Percentiles rank a stretch among this genome's conserved stretches.
phyloP scores from a whole-genome alignment of 1,284 basidiomycete species.

The Anthracocystis walkeri region DNA sequence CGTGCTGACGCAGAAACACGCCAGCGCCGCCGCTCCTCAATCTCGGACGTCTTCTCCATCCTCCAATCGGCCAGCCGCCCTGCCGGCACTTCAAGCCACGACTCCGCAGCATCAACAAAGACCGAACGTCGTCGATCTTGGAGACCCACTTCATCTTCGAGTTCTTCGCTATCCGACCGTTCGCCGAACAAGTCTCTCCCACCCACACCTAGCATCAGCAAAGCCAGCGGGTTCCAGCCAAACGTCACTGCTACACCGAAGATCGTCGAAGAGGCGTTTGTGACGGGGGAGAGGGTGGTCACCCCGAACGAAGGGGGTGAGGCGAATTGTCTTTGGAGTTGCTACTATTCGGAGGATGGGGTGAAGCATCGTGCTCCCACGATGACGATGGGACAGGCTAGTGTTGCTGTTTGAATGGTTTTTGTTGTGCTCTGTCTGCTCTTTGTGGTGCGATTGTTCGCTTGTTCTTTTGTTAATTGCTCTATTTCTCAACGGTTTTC shows the following conservation, averaged over 20 bases:
- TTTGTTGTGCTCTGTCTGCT: not conserved
- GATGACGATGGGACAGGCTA: not conserved
- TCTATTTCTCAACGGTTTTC: no score
- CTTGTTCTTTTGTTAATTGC: not conserved
- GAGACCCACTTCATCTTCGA: conserved; percentile 19
- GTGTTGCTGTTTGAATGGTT: conserved; percentile 6
- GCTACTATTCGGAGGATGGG: conserved; percentile 40
- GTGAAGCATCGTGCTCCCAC: not conserved
- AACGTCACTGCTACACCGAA: conserved; percentile 30
- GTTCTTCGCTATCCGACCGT: not conserved
- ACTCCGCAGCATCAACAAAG: conserved; percentile 3
- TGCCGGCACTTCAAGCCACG: not conserved
- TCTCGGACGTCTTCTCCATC: conserved; percentile 35
- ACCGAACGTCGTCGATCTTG: conserved; percentile 31
- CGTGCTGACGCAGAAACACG: conserved; percentile 13
- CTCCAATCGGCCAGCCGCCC: conserved; percentile 18
- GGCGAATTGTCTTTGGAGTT: conserved; percentile 34
- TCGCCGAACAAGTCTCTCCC: conserved; percentile 9
- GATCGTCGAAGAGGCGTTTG: conserved; percentile 33
- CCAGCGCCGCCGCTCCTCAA: conserved; percentile 19
- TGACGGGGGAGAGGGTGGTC: conserved; percentile 2
- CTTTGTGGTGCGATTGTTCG: not conserved
- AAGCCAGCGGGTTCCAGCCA: conserved; percentile 16
- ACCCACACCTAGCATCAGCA: conserved; percentile 5
- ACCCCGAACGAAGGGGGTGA: not conserved